Evolutionary conservation across 106 monocot genomes (phyloP).

Genomic region (Vanilla planifolia): DNA sequence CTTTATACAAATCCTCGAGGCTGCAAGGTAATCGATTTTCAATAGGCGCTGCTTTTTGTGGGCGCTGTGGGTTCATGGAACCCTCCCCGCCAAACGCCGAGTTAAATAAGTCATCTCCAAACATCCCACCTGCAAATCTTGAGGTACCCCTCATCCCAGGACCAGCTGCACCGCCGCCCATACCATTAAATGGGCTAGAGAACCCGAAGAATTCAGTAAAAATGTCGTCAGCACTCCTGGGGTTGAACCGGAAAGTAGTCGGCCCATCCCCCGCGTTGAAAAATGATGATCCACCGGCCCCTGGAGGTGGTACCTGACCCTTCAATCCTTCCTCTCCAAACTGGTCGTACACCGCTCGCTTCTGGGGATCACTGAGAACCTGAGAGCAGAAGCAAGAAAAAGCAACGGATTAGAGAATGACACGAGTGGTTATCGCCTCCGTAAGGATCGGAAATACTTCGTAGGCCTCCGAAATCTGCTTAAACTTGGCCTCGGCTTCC

Average conservation of each 20-base stretch:
- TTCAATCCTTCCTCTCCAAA: slow-evolving; percentile 77
- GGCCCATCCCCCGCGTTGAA: slow-evolving; percentile 25
- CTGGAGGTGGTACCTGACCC: slow-evolving; percentile 38
- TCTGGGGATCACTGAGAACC: slow-evolving; percentile 82
- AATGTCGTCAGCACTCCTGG: slow-evolving; percentile 64
- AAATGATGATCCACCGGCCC: slow-evolving; percentile 21
- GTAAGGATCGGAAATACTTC: slow-evolving; percentile 25
- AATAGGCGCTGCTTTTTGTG: slow-evolving; percentile 40
- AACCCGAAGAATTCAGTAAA: slow-evolving; percentile 81
- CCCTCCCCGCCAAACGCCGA: slow-evolving; percentile 27
- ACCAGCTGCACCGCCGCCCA: slow-evolving; percentile 23
- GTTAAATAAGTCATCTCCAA: slow-evolving; percentile 32
- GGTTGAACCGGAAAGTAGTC: slow-evolving; percentile 47
- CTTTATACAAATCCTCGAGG: slow-evolving; percentile 69
- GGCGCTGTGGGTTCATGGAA: slow-evolving; percentile 30
- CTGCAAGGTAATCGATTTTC: slow-evolving; percentile 59
- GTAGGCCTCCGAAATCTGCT: slow-evolving; percentile 92
- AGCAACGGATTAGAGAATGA: neutral
- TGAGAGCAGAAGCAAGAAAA: slow-evolving; percentile 11
- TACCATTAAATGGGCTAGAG: slow-evolving; percentile 45
- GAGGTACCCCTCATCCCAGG: slow-evolving; percentile 23
- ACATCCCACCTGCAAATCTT: slow-evolving; percentile 27
- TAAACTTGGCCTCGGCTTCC: slow-evolving; percentile 90
- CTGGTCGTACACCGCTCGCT: slow-evolving; percentile 66
- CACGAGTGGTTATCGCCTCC: no score